Evolutionary conservation across 495 filamentous ascomycete genomes (phyloP).

Genomic region (Tuber brumale): DNA sequence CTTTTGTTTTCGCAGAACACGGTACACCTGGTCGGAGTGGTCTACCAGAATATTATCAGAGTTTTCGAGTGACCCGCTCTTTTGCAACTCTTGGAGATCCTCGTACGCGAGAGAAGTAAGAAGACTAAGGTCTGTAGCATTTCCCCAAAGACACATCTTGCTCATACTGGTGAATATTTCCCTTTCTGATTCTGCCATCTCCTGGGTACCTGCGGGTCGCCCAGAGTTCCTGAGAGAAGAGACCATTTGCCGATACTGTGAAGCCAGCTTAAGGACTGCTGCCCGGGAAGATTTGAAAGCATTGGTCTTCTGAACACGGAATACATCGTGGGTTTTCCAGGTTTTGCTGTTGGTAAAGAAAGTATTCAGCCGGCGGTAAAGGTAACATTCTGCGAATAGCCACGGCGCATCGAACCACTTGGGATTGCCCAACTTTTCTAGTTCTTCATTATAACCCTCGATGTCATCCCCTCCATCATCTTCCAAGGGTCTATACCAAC

Average conservation of each 20-base stretch:
- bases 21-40: conserved; percentile 67
- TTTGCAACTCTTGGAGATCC: conserved; percentile 93
- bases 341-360: conserved; percentile 51
- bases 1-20: conserved; percentile 59
- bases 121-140: conserved; percentile 90
- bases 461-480: conserved; percentile 79
- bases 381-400: conserved; percentile 90
- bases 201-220: conserved; percentile 49
- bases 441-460: conserved; percentile 73
- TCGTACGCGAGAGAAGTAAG: conserved; percentile 85
- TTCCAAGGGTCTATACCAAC: conserved; percentile 57
- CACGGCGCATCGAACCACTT: conserved; percentile 79
- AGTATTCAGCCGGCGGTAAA: conserved; percentile 57
- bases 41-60: conserved; percentile 91
- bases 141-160: conserved; percentile 96
- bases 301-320: conserved; percentile 79
- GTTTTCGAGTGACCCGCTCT: conserved; percentile 74
- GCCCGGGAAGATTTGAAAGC: conserved; percentile 90
- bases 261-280: conserved; percentile 82
- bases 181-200: conserved; percentile 55
- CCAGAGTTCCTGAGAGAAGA: conserved; percentile 48
- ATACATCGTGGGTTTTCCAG: conserved; percentile 92
- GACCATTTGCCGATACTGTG: conserved; percentile 53
- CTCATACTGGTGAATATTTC: conserved; percentile 91
- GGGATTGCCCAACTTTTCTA: conserved; percentile 65